Percentiles rank a stretch among this genome's conserved stretches.
phyloP scores from a whole-genome alignment of 2,329 filamentous ascomycete genomes.

The Chlorencoelia australis region DNA sequence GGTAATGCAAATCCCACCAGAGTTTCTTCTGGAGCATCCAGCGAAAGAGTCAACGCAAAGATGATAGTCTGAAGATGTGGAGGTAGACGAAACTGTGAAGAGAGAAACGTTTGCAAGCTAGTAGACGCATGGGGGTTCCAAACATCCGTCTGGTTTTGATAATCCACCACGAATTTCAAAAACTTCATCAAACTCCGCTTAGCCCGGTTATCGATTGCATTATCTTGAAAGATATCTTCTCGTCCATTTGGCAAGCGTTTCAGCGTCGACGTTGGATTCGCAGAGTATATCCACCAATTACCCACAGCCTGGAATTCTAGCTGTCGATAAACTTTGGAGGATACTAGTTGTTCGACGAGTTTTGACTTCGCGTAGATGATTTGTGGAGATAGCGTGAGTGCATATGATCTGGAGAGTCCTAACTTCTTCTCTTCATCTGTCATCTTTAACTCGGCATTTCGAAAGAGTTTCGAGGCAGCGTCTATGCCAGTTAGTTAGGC shows the following conservation, averaged over 20 bases:
- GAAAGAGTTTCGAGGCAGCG: constrained; percentile 14
- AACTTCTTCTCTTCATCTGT: constrained; percentile 32
- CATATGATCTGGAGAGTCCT: constrained; percentile 63
- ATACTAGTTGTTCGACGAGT: constrained; percentile 72
- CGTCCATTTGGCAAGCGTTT: constrained; percentile 75
- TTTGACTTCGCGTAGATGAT: constrained; percentile 76
- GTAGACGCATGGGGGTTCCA: constrained; percentile 49
- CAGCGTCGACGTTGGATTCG: constrained; percentile 31
- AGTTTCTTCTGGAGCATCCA: constrained; percentile 43
- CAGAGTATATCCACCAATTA: constrained; percentile 70
- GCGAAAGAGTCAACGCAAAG: constrained; percentile 63
- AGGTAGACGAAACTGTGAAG: constrained; percentile 56
- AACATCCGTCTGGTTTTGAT: constrained; percentile 46
- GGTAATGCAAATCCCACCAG: constrained; percentile 57
- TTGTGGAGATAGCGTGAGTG: constrained; percentile 73
- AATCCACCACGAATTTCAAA: constrained; percentile 73
- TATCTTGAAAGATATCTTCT: constrained; percentile 82
- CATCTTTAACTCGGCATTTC: constrained; percentile 23
- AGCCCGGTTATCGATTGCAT: constrained; percentile 62
- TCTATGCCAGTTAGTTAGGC: constrained; percentile 16
- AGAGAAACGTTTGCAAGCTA: constrained; percentile 49
- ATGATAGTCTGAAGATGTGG: constrained; percentile 54
- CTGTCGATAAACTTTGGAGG: constrained; percentile 78
- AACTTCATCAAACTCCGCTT: constrained; percentile 92
- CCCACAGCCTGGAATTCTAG: constrained; percentile 90